Conservation (phyloP, 2,329 filamentous ascomycete genomes). For the Aureobasidium sp. region DNA sequence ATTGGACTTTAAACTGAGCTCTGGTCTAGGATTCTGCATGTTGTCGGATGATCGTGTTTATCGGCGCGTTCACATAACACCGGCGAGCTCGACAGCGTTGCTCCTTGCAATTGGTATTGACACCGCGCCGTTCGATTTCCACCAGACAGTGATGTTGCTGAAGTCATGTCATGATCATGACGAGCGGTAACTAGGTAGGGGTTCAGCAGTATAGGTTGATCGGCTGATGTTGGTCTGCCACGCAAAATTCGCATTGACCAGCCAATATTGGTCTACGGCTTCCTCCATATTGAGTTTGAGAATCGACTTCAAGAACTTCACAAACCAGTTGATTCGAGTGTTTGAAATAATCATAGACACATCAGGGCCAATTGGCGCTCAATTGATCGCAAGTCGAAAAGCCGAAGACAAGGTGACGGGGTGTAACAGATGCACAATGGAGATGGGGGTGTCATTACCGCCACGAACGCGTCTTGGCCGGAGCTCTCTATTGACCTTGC, state of each 20-base stretch:
- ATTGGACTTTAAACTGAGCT: neutral
- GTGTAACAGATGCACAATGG: neutral
- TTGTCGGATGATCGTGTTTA: neutral
- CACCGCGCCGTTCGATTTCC: neutral
- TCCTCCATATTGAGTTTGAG: neutral
- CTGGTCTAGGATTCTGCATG: neutral
- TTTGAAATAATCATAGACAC: too few species aligned
- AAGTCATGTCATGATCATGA: neutral
- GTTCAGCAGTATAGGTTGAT: neutral
- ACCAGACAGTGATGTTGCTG: neutral
- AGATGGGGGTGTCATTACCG: neutral
- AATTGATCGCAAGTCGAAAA: neutral
- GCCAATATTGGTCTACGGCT: neutral
- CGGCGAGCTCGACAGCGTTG: neutral
- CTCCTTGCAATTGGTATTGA: neutral
- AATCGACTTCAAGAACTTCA: neutral
- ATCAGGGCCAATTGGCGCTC: neutral
- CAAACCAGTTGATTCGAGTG: neutral
- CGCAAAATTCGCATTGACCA: slow-evolving; percentile 4
- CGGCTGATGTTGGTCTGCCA: neutral
- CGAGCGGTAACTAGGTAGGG: neutral
- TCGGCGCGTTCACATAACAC: neutral
- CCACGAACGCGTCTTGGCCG: neutral
- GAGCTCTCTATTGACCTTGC: neutral
- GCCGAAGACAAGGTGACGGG: neutral